Evolutionary conservation across 345 rosid genomes (phyloP).

Genomic region (Hypericum androsaemum): DNA sequence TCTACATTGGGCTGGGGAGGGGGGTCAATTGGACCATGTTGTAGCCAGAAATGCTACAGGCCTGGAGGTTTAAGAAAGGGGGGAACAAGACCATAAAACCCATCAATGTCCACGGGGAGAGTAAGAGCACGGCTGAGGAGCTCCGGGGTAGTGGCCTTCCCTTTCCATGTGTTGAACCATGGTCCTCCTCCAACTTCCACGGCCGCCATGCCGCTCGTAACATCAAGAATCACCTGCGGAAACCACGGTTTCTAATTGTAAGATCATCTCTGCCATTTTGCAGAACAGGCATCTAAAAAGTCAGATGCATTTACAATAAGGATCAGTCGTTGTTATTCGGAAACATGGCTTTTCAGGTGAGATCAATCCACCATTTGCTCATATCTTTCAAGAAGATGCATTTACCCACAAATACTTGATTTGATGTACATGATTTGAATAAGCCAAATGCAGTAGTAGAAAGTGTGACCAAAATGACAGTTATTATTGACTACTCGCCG

Average conservation of each 20-base stretch:
- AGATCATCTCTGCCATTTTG: background rate
- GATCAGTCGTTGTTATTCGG: no score
- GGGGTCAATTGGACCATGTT: background rate
- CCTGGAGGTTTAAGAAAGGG: conserved; percentile 72
- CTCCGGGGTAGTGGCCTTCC: conserved; percentile 55
- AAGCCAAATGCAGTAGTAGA: no score
- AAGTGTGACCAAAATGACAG: no score
- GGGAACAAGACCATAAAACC: conserved; percentile 39
- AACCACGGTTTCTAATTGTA: background rate
- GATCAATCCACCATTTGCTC: no score
- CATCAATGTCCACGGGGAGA: conserved; percentile 57
- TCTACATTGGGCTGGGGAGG: background rate
- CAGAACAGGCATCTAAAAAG: no score
- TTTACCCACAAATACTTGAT: no score
- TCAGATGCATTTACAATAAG: no score
- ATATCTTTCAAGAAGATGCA: no score
- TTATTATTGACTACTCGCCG: no score
- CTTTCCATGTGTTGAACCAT: conserved; percentile 88
- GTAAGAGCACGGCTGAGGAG: conserved; percentile 39
- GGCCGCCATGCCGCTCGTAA: conserved; percentile 76
- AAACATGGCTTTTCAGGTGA: no score
- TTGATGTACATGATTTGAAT: no score
- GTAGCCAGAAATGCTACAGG: conserved; percentile 25
- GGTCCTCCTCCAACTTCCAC: conserved; percentile 97
- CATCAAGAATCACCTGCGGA: conserved; percentile 57